phyloP scores from a whole-genome alignment of 202 grass and related monocot species.

The Carex sylvatica region DNA sequence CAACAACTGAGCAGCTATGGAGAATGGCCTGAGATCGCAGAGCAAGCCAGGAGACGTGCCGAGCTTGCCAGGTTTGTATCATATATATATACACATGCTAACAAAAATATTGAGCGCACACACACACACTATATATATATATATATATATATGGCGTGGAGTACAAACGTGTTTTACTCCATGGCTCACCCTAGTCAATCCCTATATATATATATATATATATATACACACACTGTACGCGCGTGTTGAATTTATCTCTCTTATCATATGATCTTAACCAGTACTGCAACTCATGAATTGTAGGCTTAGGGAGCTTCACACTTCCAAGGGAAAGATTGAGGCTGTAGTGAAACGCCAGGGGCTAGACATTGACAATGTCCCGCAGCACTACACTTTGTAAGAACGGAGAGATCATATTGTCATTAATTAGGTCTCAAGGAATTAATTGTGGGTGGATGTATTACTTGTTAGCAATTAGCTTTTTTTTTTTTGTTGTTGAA shows the following conservation, averaged over 20 bases:
- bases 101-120: neutral
- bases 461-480: neutral
- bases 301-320: conserved; percentile 59
- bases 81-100: neutral
- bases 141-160: no score
- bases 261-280: neutral
- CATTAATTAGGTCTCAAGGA: no score
- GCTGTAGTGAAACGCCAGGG: conserved; percentile 57
- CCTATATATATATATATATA: no score
- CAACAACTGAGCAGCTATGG: conserved; percentile 36
- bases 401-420: conserved; percentile 2
- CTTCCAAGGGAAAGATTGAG: conserved; percentile 50
- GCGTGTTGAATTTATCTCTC: neutral
- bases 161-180: no score
- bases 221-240: no score
- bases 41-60: conserved; percentile 68
- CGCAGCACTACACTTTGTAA: conserved; percentile 56
- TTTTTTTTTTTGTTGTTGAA: neutral
- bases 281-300: conserved; percentile 1
- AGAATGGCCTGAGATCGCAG: conserved; percentile 71
- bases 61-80: conserved; percentile 54
- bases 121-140: neutral
- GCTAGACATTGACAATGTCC: conserved; percentile 61
- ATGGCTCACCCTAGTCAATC: no score
- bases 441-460: neutral